Evolutionary conservation across 192 early-diverging fungal species (phyloP).

Genomic region (Umbelopsis sp.): DNA sequence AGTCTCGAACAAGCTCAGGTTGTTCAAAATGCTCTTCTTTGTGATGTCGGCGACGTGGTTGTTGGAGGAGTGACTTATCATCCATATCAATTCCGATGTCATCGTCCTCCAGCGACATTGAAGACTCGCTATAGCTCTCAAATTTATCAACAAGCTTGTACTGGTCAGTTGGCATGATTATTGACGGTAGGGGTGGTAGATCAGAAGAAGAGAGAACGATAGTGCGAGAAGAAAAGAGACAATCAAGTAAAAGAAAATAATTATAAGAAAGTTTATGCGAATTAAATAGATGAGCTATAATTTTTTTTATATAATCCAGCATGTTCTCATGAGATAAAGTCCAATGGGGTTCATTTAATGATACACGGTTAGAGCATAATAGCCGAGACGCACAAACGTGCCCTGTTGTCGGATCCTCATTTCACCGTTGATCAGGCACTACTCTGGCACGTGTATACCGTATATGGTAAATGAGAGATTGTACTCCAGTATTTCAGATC

Average conservation of each 20-base stretch:
- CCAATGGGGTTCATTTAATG: conserved; percentile 12
- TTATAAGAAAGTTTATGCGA: neutral
- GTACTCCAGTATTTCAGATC: neutral
- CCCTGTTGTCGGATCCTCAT: neutral
- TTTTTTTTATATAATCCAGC: neutral
- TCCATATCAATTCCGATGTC: neutral
- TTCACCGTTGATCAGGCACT: neutral
- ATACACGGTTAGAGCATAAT: conserved; percentile 7
- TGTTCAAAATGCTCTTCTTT: conserved; percentile 44
- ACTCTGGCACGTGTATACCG: neutral
- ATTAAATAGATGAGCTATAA: neutral
- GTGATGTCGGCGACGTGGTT: conserved; percentile 22
- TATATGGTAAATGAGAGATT: neutral
- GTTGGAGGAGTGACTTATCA: neutral
- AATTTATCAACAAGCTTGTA: conserved; percentile 9
- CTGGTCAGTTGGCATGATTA: neutral
- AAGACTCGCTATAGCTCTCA: conserved; percentile 3
- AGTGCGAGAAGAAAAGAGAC: neutral
- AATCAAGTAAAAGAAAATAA: neutral
- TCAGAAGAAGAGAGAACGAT: neutral
- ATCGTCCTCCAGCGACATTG: conserved; percentile 5
- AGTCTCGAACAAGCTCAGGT: conserved; percentile 45
- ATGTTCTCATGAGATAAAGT: neutral
- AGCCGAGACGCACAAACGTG: neutral
- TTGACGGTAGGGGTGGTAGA: neutral